Evolutionary conservation across 352 stramenopile species (phyloP), one percentile per base, ranked within the genome.

Genomic region (Aphanomyces euteiches): DNA sequence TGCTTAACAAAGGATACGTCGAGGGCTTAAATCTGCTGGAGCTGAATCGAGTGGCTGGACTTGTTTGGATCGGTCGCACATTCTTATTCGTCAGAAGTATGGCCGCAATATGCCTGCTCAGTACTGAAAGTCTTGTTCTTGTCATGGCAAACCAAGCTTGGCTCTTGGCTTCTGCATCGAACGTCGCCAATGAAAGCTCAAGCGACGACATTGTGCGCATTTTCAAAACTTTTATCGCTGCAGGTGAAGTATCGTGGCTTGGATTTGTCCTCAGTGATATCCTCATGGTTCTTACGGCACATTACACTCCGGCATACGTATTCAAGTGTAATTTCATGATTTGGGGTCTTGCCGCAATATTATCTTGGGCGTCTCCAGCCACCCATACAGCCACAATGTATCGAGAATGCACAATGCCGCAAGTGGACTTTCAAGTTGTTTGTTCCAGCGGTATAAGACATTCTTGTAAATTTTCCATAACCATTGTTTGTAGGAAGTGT

Each of bases 371-470:
- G 34, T 69, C 39, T 45, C 63, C 63, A 8, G 15, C 39, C 7
- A 13, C 36, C 4, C 63, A 58, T 34, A 39, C 43, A 36, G 36
- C 37, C 15, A 60, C 13, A 19, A 38, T 69, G 6, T 15, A 5
- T 21, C 40, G 21, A 7, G 5, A 65, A 0, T 69, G 63, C 28
- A 17, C 53, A 7, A 43, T 19, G 3, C 37, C 47, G n/a, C 6
- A 41, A 60, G 36, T 69, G 8, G 63, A 69, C 19, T 69, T 61
- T 59, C 63, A 69, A 43, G 5, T 69, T 34, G 47, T 60, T 21
- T 69, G 63, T 47, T 59, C 15, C 19, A 58, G 43, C 43, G 43
- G 43, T 50, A 50, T n/a, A n/a, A 19, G 8, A 3, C 10, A 36
- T 17, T 58, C 15, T 3, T 28, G 28, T 28, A 28, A 58, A 37